Base-by-base conservation (phyloP, 78 protist genomes). In the Bigelowiella natans region DNA sequence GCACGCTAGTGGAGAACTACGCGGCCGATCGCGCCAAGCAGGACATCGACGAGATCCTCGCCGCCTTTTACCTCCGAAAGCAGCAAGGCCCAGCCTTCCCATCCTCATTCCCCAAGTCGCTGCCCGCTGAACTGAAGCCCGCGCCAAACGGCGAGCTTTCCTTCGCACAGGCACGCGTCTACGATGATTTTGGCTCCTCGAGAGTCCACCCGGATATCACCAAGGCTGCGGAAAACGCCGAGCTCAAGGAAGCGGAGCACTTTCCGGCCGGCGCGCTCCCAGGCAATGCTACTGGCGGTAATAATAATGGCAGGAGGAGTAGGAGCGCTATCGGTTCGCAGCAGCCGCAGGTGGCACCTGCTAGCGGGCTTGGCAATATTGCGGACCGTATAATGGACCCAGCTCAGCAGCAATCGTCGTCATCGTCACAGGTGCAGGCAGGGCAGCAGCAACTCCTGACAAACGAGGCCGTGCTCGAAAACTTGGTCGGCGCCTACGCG, bases 111-210 rank as follows among this genome's bases (percentile, higher is more conserved):
- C 94, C 92, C 1, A 1, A 37, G 3, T 2, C 0, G 39, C 95
- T 97, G 0, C 98, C 98, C 1, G 97, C 95, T 38, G 18, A 91
- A 7, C 92, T 96, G 29, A 88, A 95, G 29, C 97, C 98, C 28
- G 84, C 85, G 88, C 91, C 91, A 30, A 51, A 51, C 18, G 96
- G 94, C 2, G 97, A 95, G 38, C 93, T 94, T 38, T 73, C 82
- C 31, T 91, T 93, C 2, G 86, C 88, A 30, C 97, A 96, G 91
- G 86, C 39, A 73, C 84, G 93, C 31, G 97, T 97, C 37, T 97
- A 97, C 90, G 98, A 95, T 2, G 97, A 95, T 36, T 96, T 96
- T 89, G 38, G 88, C 2, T 7, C 73, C 7, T 26, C 73, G 34
- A 51, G 86, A 93, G 39, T 31, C 91, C 1, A 86, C 95, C 11